These are phyloP conservation scores for Artemisia argyi DNA, from an alignment of 129 eudicot genomes.

Conservation along the genomic window DNA sequence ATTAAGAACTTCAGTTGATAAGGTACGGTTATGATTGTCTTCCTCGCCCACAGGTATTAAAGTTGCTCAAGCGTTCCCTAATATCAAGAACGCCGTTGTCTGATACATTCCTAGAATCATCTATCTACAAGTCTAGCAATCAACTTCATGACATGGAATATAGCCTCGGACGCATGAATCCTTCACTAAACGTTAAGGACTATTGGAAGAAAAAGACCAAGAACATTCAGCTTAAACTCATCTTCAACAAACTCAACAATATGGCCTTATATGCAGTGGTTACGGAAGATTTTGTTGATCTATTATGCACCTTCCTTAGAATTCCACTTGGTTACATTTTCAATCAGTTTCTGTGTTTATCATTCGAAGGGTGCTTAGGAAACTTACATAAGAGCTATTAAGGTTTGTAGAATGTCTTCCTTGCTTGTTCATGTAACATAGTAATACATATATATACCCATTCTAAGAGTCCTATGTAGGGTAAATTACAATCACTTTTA, in stretches of 20 bases:
- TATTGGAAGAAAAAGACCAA: background rate
- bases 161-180: slow-evolving; percentile 7
- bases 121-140: slow-evolving; percentile 10
- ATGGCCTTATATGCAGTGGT: slow-evolving; percentile 14
- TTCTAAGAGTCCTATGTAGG: too few relatives aligned
- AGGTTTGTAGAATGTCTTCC: too few relatives aligned
- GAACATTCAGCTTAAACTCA: slow-evolving; percentile 7
- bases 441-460: too few relatives aligned
- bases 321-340: slow-evolving; percentile 23
- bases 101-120: slow-evolving; percentile 17
- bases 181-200: slow-evolving; percentile 3
- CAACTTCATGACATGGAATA: slow-evolving; percentile 10
- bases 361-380: slow-evolving; percentile 20
- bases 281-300: slow-evolving; percentile 11
- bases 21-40: background rate
- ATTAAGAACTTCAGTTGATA: background rate
- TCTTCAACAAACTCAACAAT: slow-evolving; percentile 15
- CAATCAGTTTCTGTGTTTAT: slow-evolving; percentile 15
- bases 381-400: slow-evolving; percentile 20
- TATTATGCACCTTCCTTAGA: slow-evolving; percentile 16
- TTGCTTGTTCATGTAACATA: too few relatives aligned
- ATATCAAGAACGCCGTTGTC: slow-evolving; percentile 30
- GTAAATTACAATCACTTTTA: too few relatives aligned
- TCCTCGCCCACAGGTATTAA: slow-evolving; percentile 21
- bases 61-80: slow-evolving; percentile 29